These are phyloP conservation scores for Ophiostoma montium DNA, from an alignment of 2,329 filamentous ascomycete species.

Conservation along the genomic window DNA sequence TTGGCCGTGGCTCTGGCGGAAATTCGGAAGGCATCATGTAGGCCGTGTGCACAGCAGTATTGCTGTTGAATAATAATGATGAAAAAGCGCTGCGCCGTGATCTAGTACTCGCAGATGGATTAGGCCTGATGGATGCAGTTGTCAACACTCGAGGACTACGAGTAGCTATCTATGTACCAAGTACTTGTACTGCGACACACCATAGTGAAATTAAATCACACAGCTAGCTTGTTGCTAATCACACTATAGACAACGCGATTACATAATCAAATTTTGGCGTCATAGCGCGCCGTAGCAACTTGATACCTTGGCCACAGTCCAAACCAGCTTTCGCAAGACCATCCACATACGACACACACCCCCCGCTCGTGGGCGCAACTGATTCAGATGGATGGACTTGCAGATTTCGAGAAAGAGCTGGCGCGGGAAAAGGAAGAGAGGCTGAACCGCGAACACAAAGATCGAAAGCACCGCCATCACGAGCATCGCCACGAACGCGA, in stretches of 20 bases:
- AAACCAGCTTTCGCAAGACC: too few species aligned
- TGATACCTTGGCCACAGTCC: too few species aligned
- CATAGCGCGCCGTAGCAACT: background rate
- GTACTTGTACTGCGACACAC: too few species aligned
- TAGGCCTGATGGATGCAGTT: too few species aligned
- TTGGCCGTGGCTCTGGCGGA: background rate
- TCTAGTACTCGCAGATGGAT: too few species aligned
- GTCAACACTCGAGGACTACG: too few species aligned
- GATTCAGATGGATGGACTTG: slow-evolving; percentile 17
- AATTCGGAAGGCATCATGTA: slow-evolving; percentile 1
- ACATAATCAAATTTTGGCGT: background rate
- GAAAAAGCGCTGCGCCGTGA: too few species aligned
- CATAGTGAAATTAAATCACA: too few species aligned
- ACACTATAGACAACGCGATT: background rate
- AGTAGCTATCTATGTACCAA: too few species aligned
- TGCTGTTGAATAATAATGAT: too few species aligned
- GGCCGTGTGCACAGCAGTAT: background rate
- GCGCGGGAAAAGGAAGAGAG: slow-evolving; percentile 16
- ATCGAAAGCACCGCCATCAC: slow-evolving; percentile 15
- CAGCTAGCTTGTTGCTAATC: background rate
- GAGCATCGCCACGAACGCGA: slow-evolving; percentile 18
- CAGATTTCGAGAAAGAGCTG: slow-evolving; percentile 25
- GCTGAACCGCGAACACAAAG: slow-evolving; percentile 16
- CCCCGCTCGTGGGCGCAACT: background rate
- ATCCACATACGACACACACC: background rate